Conservation (phyloP, 1,139 yeast genomes). For the Saccharomyces hybrid region DNA sequence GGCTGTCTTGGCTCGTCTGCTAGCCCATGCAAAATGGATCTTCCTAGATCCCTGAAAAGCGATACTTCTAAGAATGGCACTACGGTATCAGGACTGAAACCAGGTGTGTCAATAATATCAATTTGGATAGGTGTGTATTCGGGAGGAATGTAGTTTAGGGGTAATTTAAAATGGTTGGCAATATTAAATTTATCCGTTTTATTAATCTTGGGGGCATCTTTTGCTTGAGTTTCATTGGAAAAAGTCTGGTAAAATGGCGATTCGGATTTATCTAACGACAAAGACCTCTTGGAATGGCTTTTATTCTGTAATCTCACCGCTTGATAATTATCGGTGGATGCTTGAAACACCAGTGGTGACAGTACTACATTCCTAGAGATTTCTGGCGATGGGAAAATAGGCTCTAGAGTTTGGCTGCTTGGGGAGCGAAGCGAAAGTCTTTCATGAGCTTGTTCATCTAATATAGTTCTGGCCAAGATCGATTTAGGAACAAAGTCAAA, state of each 20-base stretch:
- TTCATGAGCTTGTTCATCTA: slow-evolving; percentile 40
- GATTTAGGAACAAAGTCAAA: slow-evolving; percentile 45
- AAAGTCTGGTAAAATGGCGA: neutral
- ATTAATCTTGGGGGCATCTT: neutral
- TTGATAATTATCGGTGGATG: slow-evolving; percentile 28
- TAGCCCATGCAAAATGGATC: slow-evolving; percentile 49
- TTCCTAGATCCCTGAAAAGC: slow-evolving; percentile 51
- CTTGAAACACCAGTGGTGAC: slow-evolving; percentile 34
- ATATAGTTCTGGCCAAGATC: slow-evolving; percentile 35
- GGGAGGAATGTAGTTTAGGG: slow-evolving; percentile 36
- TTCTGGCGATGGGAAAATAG: slow-evolving; percentile 27
- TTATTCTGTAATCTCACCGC: slow-evolving; percentile 8
- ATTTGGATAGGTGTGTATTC: slow-evolving; percentile 49
- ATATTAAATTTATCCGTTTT: neutral
- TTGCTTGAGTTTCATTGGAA: slow-evolving; percentile 8
- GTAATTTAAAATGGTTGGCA: slow-evolving; percentile 6
- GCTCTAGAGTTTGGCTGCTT: slow-evolving; percentile 25
- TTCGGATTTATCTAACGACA: slow-evolving; percentile 2
- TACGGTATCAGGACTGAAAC: slow-evolving; percentile 52
- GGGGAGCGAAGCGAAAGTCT: slow-evolving; percentile 29
- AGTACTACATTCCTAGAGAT: slow-evolving; percentile 24
- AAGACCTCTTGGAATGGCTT: slow-evolving; percentile 7
- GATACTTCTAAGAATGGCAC: slow-evolving; percentile 73
- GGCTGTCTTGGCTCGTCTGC: slow-evolving; percentile 60
- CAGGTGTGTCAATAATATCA: slow-evolving; percentile 67